These are phyloP conservation scores for Albifimbria verrucaria DNA, from an alignment of 2,329 filamentous ascomycete species.

Conservation along the genomic window DNA sequence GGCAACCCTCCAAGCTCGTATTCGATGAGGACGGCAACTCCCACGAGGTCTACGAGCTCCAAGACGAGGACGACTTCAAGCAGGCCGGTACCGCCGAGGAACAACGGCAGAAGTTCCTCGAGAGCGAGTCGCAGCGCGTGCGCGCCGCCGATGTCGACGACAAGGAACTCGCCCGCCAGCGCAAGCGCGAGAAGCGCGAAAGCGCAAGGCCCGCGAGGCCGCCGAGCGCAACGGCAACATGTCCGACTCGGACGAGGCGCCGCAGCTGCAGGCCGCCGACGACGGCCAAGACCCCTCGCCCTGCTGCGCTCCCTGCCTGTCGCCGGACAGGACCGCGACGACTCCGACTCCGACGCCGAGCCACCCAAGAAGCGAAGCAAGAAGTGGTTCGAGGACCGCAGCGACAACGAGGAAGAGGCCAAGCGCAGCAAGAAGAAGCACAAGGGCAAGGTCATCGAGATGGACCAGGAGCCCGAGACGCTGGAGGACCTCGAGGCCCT, in stretches of 20 bases:
- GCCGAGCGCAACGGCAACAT: slow-evolving; percentile 30
- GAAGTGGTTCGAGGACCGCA: slow-evolving; percentile 76
- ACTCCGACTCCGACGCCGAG: slow-evolving; percentile 23
- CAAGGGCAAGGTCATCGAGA: slow-evolving; percentile 56
- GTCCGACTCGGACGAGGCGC: slow-evolving; percentile 21
- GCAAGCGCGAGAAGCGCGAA: slow-evolving; percentile 74
- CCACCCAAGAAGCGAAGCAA: slow-evolving; percentile 58
- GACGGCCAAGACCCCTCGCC: slow-evolving; percentile 51
- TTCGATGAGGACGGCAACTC: slow-evolving; percentile 91
- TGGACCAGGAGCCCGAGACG: slow-evolving; percentile 69
- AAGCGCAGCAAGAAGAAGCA: slow-evolving; percentile 38
- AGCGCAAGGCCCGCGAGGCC: slow-evolving; percentile 63
- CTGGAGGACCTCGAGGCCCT: slow-evolving; percentile 76
- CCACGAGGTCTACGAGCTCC: slow-evolving; percentile 83
- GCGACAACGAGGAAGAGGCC: slow-evolving; percentile 46
- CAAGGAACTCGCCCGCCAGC: slow-evolving; percentile 75
- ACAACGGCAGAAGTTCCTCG: slow-evolving; percentile 75
- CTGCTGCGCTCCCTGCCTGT: slow-evolving; percentile 57
- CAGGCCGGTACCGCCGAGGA: slow-evolving; percentile 70
- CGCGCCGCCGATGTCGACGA: slow-evolving; percentile 75
- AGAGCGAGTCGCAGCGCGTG: slow-evolving; percentile 69
- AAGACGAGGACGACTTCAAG: slow-evolving; percentile 78
- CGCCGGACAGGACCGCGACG: slow-evolving; percentile 31
- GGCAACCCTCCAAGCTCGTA: slow-evolving; percentile 80
- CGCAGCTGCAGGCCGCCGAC: slow-evolving; percentile 34